Evolutionary conservation across 208 protist species (phyloP).

Genomic region (Zelonia costaricensis): DNA sequence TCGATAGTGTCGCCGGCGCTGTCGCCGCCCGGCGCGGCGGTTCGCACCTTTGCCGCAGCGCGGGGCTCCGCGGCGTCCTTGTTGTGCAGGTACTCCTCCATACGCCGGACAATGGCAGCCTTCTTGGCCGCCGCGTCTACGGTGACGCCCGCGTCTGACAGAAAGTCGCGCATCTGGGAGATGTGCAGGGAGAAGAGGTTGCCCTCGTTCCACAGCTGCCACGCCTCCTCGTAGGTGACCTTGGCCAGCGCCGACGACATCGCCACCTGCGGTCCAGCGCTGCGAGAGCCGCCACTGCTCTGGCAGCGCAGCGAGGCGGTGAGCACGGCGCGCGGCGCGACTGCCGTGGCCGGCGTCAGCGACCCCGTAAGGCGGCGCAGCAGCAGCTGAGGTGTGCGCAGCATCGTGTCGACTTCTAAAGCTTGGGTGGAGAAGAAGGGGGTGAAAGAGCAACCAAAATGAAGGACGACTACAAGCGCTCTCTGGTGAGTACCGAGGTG

Average conservation of each 20-base stretch:
- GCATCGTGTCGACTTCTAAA: too few species aligned
- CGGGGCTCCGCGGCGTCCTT: conserved; percentile 19
- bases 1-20: conserved; percentile 7
- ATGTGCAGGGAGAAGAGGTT: conserved; percentile 91
- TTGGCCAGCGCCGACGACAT: conserved; percentile 3
- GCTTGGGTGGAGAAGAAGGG: too few species aligned
- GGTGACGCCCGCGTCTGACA: conserved; percentile 35
- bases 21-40: not conserved
- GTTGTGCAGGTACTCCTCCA: conserved; percentile 84
- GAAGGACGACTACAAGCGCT: not conserved
- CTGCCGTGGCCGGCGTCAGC: not conserved
- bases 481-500: not conserved
- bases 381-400: too few species aligned
- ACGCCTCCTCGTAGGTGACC: conserved; percentile 71
- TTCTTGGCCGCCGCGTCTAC: conserved; percentile 48
- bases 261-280: not conserved
- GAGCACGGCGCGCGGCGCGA: not conserved
- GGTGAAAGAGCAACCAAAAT: not conserved
- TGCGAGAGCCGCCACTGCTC: not conserved
- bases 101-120: conserved; percentile 73
- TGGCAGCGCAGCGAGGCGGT: conserved; percentile 16
- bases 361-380: too few species aligned
- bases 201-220: conserved; percentile 90
- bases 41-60: not conserved
- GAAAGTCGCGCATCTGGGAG: conserved; percentile 76